Percentiles rank a stretch among this genome's conserved stretches.
These are phyloP conservation scores for Hericium rajendrae DNA, from an alignment of 768 basidiomycete species.

Conservation along the genomic window DNA sequence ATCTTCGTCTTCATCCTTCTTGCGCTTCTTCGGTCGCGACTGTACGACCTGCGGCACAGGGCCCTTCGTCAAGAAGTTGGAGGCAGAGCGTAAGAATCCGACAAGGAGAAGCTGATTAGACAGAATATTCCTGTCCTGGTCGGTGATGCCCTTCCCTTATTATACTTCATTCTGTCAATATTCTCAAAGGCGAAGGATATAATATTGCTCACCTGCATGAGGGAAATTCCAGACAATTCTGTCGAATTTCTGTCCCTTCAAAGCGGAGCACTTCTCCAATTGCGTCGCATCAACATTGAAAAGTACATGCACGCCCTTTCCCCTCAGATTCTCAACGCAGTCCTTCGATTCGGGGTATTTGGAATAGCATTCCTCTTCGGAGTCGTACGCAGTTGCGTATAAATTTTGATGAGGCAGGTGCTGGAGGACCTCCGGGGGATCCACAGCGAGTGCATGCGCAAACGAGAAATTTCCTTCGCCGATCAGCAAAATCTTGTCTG, in stretches of 20 bases:
- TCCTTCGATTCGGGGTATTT: conserved; percentile 73
- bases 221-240: conserved; percentile 93
- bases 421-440: conserved; percentile 35
- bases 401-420: conserved; percentile 57
- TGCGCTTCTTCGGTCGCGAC: conserved; percentile 34
- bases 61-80: conserved; percentile 50
- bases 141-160: conserved; percentile 78
- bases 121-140: conserved; percentile 88
- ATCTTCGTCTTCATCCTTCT: conserved; percentile 32
- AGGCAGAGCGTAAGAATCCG: conserved; percentile 69
- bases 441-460: conserved; percentile 56
- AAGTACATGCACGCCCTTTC: conserved; percentile 56
- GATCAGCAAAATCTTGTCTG: conserved; percentile 65
- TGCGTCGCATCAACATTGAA: conserved; percentile 83
- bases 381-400: conserved; percentile 81
- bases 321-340: conserved; percentile 46
- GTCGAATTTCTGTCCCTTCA: conserved; percentile 64
- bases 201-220: conserved; percentile 66
- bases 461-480: conserved; percentile 98
- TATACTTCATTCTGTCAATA: conserved; percentile 4
- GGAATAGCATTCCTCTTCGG: conserved; percentile 58
- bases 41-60: conserved; percentile 34
- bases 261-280: conserved; percentile 44
- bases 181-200: background rate
- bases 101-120: conserved; percentile 81